Conservation (phyloP, 140 eudicot genomes). For the Cichorium intybus region DNA sequence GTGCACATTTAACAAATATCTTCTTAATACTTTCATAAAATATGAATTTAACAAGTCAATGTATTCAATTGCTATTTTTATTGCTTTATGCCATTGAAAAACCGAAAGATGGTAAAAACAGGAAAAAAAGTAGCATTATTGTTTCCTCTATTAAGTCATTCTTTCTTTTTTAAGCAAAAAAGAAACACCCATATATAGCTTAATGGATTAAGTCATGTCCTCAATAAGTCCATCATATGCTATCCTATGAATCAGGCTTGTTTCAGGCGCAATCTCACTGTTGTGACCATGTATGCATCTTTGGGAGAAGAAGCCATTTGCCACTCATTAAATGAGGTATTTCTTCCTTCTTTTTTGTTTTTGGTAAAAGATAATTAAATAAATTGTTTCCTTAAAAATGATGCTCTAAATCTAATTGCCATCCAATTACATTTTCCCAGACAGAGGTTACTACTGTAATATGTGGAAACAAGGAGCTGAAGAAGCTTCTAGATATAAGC, state of each 20-base stretch:
- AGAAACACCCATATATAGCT: too few relatives aligned
- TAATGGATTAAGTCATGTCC: too few relatives aligned
- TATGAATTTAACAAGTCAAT: too few relatives aligned
- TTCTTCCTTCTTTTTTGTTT: conserved; percentile 4
- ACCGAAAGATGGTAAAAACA: too few relatives aligned
- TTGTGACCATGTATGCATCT: conserved; percentile 96
- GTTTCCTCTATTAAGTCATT: too few relatives aligned
- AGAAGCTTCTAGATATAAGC: conserved; percentile 74
- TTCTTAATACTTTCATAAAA: too few relatives aligned
- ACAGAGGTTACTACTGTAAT: conserved; percentile 98
- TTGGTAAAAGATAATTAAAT: too few relatives aligned
- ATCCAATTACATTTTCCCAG: conserved; percentile 43
- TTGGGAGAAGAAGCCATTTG: conserved; percentile 96
- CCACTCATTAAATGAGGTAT: conserved; percentile 91
- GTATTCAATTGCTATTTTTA: too few relatives aligned
- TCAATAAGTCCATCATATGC: background rate
- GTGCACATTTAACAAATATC: too few relatives aligned
- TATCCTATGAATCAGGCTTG: conserved; percentile 60
- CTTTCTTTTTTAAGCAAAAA: too few relatives aligned
- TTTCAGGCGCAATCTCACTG: conserved; percentile 87
- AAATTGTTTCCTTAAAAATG: background rate
- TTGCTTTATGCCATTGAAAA: too few relatives aligned
- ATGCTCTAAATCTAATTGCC: conserved; percentile 19
- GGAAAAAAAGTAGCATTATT: too few relatives aligned
- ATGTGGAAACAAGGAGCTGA: conserved; percentile 87